Conservation (phyloP, 768 basidiomycete genomes). For the Serpula lacrymans region DNA sequence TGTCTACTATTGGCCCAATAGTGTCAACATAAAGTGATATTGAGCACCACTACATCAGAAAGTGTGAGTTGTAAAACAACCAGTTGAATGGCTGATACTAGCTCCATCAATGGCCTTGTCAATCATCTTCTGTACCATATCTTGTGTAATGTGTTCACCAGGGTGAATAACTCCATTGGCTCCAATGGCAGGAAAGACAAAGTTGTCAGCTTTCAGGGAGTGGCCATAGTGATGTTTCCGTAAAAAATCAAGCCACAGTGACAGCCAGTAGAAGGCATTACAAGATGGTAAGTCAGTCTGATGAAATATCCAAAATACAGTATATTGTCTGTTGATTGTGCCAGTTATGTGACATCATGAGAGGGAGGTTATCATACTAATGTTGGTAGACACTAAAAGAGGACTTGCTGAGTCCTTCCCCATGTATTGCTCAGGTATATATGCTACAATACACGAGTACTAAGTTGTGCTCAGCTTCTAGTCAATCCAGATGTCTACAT, state of each 20-base stretch:
- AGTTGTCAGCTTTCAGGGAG: constrained; percentile 21
- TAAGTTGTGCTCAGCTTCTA: no score
- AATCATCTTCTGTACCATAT: constrained; percentile 26
- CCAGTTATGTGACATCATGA: no score
- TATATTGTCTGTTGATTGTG: no score
- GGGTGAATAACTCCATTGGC: constrained; percentile 23
- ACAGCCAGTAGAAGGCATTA: constrained; percentile 27
- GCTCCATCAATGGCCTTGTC: constrained; percentile 16
- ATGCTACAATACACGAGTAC: no score
- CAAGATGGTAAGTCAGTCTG: constrained; percentile 26
- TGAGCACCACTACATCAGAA: constrained; percentile 36
- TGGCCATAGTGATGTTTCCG: constrained; percentile 3
- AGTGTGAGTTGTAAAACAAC: constrained; percentile 31
- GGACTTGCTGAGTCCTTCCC: no score
- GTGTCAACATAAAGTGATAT: constrained; percentile 37
- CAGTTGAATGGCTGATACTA: neutral
- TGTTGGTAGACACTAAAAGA: no score
- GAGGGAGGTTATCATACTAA: no score
- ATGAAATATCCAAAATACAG: no score
- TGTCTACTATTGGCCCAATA: constrained; percentile 30
- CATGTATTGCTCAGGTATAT: no score
- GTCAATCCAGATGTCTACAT: no score
- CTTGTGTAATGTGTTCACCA: constrained; percentile 21
- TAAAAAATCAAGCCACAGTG: constrained; percentile 14
- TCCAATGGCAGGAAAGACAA: constrained; percentile 29